These are phyloP conservation scores for Pelagomonas calceolata DNA, from an alignment of 108 stramenopile species.

Conservation along the genomic window DNA sequence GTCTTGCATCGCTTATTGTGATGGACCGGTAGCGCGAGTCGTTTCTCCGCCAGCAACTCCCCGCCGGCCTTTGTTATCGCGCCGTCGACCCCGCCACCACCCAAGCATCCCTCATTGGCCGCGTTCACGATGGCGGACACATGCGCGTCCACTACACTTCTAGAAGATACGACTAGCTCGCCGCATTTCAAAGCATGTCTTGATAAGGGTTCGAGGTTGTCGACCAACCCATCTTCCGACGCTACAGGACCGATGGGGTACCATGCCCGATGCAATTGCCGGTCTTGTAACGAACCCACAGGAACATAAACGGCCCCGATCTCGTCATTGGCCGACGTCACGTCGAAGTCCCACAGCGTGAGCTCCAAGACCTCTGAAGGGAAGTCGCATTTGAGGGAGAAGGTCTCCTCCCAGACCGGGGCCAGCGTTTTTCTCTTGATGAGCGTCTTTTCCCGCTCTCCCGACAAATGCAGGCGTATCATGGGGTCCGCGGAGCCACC, in stretches of 20 bases:
- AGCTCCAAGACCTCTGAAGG: neutral
- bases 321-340: slow-evolving; percentile 5
- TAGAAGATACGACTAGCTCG: too few relatives aligned
- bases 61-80: slow-evolving; percentile 11
- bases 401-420: slow-evolving; percentile 2
- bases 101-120: slow-evolving; percentile 10
- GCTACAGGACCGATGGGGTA: neutral
- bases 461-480: neutral
- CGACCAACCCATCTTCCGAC: slow-evolving; percentile 1
- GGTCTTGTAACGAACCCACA: neutral
- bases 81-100: slow-evolving; percentile 16
- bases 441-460: neutral
- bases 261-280: slow-evolving; percentile 4
- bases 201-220: slow-evolving; percentile 4
- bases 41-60: neutral
- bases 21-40: slow-evolving; percentile 7
- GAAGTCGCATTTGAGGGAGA: neutral
- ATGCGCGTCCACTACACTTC: too few relatives aligned
- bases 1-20: too few relatives aligned
- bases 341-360: slow-evolving; percentile 5
- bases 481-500: slow-evolving; percentile 10
- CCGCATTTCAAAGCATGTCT: too few relatives aligned
- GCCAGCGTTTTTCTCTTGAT: slow-evolving; percentile 6
- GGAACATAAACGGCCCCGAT: slow-evolving; percentile 6
- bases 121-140: slow-evolving; percentile 20